phyloP scores from a whole-genome alignment of 129 eudicot species.

The Flaveria linearis region DNA sequence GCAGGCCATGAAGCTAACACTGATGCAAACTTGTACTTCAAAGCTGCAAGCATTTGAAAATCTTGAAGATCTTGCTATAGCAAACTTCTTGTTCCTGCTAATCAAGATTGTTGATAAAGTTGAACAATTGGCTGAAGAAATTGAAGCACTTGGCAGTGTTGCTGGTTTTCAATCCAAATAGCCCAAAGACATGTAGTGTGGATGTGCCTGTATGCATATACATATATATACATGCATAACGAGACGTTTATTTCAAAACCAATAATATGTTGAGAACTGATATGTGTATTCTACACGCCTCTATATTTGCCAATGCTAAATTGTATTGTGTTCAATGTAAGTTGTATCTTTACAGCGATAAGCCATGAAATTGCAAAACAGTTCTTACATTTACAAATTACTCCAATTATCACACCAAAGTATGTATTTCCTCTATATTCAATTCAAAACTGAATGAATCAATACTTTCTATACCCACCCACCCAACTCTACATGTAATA shows the following conservation, averaged over 20 bases:
- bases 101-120: conserved; percentile 52
- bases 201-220: neutral
- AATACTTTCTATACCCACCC: conserved; percentile 22
- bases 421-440: conserved; percentile 27
- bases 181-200: no score
- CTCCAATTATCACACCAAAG: conserved; percentile 29
- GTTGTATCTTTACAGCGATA: conserved; percentile 18
- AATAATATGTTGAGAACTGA: no score
- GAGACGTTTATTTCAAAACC: no score
- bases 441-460: conserved; percentile 24
- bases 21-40: conserved; percentile 28
- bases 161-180: conserved; percentile 29
- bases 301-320: neutral
- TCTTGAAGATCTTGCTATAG: conserved; percentile 47
- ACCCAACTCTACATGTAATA: conserved; percentile 25
- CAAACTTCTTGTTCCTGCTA: conserved; percentile 49
- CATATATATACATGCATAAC: neutral
- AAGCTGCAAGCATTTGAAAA: conserved; percentile 24
- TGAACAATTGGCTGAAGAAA: conserved; percentile 46
- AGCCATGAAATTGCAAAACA: conserved; percentile 21
- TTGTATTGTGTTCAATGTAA: conserved; percentile 3
- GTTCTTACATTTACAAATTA: conserved; percentile 32
- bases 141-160: conserved; percentile 41
- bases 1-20: conserved; percentile 40
- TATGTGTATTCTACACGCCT: neutral